These are phyloP conservation scores for Polychytrium aggregatum DNA, from an alignment of 192 early-diverging fungal species.

Conservation along the genomic window DNA sequence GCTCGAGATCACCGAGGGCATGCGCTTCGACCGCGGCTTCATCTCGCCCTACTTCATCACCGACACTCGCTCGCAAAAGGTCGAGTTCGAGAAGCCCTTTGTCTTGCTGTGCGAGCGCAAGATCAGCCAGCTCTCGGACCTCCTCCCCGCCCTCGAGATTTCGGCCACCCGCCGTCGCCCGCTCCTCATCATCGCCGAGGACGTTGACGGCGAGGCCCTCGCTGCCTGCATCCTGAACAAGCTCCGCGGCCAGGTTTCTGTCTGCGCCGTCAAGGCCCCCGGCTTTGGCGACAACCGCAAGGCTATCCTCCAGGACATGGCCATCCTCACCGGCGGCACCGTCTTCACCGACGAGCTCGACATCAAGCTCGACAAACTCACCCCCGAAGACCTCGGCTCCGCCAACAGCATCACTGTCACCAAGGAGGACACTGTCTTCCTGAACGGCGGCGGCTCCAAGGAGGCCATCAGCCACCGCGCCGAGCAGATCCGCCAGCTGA, in stretches of 20 bases:
- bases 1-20: conserved; percentile 97
- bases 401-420: conserved; percentile 84
- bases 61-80: conserved; percentile 95
- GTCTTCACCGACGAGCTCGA: conserved; percentile 98
- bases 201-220: conserved; percentile 98
- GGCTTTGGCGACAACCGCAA: conserved; percentile 99
- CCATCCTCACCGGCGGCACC: conserved; percentile 88
- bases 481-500: conserved; percentile 92
- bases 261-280: conserved; percentile 96
- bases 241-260: conserved; percentile 94
- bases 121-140: conserved; percentile 89
- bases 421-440: conserved; percentile 98
- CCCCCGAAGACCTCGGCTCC: conserved; percentile 81
- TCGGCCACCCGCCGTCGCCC: conserved; percentile 91
- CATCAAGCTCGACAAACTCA: conserved; percentile 88
- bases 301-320: conserved; percentile 94
- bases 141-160: conserved; percentile 91
- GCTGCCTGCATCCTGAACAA: conserved; percentile 99
- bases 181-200: conserved; percentile 95
- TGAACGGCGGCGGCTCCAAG: conserved; percentile 90
- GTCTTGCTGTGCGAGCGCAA: conserved; percentile 98
- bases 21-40: conserved; percentile 99
- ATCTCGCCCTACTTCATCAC: conserved; percentile 99
- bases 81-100: conserved; percentile 99
- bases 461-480: conserved; percentile 83